Conservation (phyloP, 2,329 filamentous ascomycete genomes). For the Colletotrichum aenigma region DNA sequence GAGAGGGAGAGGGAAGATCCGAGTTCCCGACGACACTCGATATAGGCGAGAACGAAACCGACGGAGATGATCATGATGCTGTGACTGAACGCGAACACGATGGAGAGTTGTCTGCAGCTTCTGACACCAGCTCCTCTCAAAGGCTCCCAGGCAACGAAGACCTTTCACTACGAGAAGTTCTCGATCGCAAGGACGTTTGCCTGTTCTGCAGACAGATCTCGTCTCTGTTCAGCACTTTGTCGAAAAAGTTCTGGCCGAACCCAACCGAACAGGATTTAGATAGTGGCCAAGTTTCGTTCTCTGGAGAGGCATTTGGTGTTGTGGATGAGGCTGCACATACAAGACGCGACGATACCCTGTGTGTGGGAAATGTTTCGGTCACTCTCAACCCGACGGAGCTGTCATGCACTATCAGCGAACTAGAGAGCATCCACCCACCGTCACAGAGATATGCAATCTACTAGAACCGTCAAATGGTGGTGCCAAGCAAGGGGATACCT, state of each 20-base stretch:
- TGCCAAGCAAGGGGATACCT: fast-evolving
- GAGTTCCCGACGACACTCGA: fast-evolving
- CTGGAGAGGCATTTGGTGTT: not conserved
- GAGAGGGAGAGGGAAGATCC: not conserved
- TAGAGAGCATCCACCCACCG: not conserved
- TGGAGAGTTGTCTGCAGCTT: not conserved
- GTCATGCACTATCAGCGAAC: not conserved
- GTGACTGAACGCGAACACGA: fast-evolving
- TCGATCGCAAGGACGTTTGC: not conserved
- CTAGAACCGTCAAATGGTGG: not conserved
- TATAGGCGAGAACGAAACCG: not conserved
- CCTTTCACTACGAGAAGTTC: not conserved
- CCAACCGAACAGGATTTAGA: not conserved
- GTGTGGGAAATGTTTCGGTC: not conserved
- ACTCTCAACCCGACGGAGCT: not conserved
- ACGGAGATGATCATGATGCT: not conserved
- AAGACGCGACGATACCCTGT: not conserved
- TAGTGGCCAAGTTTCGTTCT: not conserved
- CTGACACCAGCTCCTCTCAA: not conserved
- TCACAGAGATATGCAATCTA: not conserved
- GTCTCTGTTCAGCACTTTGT: not conserved
- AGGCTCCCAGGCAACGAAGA: not conserved
- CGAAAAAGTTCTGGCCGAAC: not conserved
- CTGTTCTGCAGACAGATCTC: not conserved
- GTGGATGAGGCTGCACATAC: not conserved